These are phyloP conservation scores for Gnomoniopsis sp. DNA, from an alignment of 2,329 filamentous ascomycete species.

Conservation along the genomic window DNA sequence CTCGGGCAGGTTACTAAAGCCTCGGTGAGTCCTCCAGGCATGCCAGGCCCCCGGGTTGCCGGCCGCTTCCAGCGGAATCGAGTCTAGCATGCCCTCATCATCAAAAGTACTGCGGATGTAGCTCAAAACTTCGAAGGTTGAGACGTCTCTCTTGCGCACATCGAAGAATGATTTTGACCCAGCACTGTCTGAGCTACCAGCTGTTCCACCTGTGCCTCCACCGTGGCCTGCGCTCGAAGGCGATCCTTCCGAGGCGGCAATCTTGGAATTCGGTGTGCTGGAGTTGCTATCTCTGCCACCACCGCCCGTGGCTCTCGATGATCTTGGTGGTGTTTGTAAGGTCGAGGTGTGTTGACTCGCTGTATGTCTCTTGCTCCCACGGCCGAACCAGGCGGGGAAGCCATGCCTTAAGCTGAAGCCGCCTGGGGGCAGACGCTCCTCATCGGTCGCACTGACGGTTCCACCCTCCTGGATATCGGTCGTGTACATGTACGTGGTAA, in stretches of 20 bases:
- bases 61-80: slow-evolving; percentile 73
- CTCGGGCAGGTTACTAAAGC: slow-evolving; percentile 21
- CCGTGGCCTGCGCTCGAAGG: slow-evolving; percentile 18
- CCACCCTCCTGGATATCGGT: slow-evolving; percentile 72
- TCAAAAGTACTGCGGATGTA: slow-evolving; percentile 85
- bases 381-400: slow-evolving; percentile 86
- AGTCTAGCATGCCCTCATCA: slow-evolving; percentile 72
- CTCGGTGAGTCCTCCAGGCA: slow-evolving; percentile 74
- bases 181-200: neutral
- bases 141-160: slow-evolving; percentile 41
- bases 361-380: slow-evolving; percentile 44
- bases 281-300: slow-evolving; percentile 21
- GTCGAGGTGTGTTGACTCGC: slow-evolving; percentile 34
- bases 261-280: slow-evolving; percentile 30
- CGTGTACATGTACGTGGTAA: slow-evolving; percentile 93
- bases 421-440: slow-evolving; percentile 79
- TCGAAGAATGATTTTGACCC: slow-evolving; percentile 36
- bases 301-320: slow-evolving; percentile 19
- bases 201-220: neutral
- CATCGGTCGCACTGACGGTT: slow-evolving; percentile 78
- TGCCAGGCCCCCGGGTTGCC: slow-evolving; percentile 93
- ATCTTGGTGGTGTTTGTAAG: slow-evolving; percentile 22
- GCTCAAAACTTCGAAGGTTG: slow-evolving; percentile 66
- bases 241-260: slow-evolving; percentile 26
- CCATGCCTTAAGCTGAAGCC: slow-evolving; percentile 88